Base-by-base conservation (phyloP, 2,329 filamentous ascomycete species). In the Thielaviopsis populi region DNA sequence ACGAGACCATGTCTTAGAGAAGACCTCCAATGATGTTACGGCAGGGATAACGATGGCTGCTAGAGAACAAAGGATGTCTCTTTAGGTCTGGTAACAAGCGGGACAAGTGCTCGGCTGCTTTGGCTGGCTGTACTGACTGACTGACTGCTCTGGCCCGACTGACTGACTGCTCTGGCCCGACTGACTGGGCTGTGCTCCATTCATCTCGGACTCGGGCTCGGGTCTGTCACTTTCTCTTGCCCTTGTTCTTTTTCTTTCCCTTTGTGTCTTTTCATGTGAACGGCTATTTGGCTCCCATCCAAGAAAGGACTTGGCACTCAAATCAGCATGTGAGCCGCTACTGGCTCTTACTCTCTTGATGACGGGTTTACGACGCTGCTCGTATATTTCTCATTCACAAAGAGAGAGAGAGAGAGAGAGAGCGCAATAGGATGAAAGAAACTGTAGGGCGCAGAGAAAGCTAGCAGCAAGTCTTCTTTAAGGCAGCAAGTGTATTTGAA, bases 351-450 rank as follows among this genome's bases (percentile, higher is more conserved):
- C 50, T 15, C 53, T 30, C 30, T 10, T 56, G 53, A 56, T 56
- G 53, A 56, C 27, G 17, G 6, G 53, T 56, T 56, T 56, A 56
- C 53, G 53, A 56, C 53, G 53, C 27, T 19, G 53, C 53, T 56
- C 53, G 53, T 56, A 56, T 56, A 56, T 33, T 56, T 33, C n/a
- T n/a, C 17, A 56, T n/a, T 30, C 24, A 4, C 30, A 22, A 19
- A 2, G 17, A 33, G 53, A 37, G 15, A 37, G n/a, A n/a, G n/a
- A n/a, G n/a, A n/a, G n/a, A 22, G 11, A 2, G 17, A 33, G 53
- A 37, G 15, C 19, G n/a, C n/a, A 56, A 15, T 37, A 56, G 19
- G 30, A 50, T 50, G 19, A 17, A 33, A 54, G 50, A 30, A 54
- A 10, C 5, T 17, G 27, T 19, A 56, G 8, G 3, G 53, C 30